Conservation (phyloP, 2,329 filamentous ascomycete species). For the Clarireedia hainanense region DNA sequence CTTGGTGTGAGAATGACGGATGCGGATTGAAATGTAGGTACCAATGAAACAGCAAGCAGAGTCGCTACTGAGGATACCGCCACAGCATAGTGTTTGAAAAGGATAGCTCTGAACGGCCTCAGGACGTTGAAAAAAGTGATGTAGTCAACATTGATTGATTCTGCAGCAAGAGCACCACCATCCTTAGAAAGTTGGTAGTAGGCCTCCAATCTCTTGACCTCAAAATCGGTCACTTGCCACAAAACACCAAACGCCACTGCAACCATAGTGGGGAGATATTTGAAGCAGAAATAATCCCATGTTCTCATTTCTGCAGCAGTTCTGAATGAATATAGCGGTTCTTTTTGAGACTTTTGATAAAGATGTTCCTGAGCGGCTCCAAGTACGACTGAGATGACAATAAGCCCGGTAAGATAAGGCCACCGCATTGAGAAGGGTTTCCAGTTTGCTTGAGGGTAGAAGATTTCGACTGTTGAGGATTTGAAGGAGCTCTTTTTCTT, state of each 20-base stretch:
- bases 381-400: constrained; percentile 45
- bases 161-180: constrained; percentile 51
- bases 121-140: constrained; percentile 60
- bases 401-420: constrained; percentile 48
- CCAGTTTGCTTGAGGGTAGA: constrained; percentile 59
- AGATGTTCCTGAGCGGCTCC: constrained; percentile 47
- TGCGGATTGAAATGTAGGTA: constrained; percentile 61
- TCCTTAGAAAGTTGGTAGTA: constrained; percentile 57
- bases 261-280: constrained; percentile 54
- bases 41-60: constrained; percentile 57
- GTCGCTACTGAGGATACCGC: constrained; percentile 57
- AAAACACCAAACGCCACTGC: constrained; percentile 55
- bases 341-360: constrained; percentile 40
- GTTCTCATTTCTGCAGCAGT: constrained; percentile 42
- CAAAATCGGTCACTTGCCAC: constrained; percentile 60
- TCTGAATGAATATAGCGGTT: constrained; percentile 38
- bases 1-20: constrained; percentile 50
- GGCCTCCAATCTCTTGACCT: constrained; percentile 58
- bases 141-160: constrained; percentile 60
- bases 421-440: constrained; percentile 58
- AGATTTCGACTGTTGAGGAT: constrained; percentile 40
- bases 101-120: constrained; percentile 54
- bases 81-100: constrained; percentile 59
- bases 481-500: constrained; percentile 16
- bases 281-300: constrained; percentile 51